Base-by-base conservation (phyloP, 2,329 filamentous ascomycete genomes). In the Aspergillus japonicus region DNA sequence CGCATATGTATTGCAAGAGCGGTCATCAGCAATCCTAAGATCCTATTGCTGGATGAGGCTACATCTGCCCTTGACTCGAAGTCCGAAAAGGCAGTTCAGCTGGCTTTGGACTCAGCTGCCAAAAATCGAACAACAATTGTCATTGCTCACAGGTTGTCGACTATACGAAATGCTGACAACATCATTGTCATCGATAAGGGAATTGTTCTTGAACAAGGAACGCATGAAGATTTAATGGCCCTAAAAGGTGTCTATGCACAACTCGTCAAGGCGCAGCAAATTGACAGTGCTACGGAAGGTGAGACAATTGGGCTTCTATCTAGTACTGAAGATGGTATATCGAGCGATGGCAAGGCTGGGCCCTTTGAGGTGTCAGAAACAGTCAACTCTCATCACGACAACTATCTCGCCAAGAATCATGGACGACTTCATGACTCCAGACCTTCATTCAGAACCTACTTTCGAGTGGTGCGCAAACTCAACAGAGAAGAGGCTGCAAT, bases 1-100 rank as follows among this genome's bases (percentile, higher is more conserved):
- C 89, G 92, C 63, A 92, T 96, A 66, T 90, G 91, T 11, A 95
- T 96, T 72, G 90, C 91, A 4, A 82, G 90, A 64, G 90, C 90
- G 31, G 83, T 95, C 52, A 87, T 95, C 23, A 90, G 87, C 2
- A 87, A 95, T 65, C 91, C 91, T 0, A 91, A 89, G 78, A 83
- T 96, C 70, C 83, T 96, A 1, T 84, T 96, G 0, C 86, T 97
- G 3, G 93, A 97, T 65, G 93, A 97, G 75, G 92, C 93, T 1
- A 97, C 93, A 0, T 91, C 88, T 44, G 91, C 91, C 4, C 82
- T 97, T 0, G 93, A 97, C 70, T 92, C 91, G 8, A 90, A 91
- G 69, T 91, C 90, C 0, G 92, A 96, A 75, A 89, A 88, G 54
- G 86, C 92, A 7, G 91, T 96, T 0, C 92, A 96, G 73, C 88